These are phyloP conservation scores for Turnera subulata DNA, from an alignment of 345 rosid species.

Conservation along the genomic window DNA sequence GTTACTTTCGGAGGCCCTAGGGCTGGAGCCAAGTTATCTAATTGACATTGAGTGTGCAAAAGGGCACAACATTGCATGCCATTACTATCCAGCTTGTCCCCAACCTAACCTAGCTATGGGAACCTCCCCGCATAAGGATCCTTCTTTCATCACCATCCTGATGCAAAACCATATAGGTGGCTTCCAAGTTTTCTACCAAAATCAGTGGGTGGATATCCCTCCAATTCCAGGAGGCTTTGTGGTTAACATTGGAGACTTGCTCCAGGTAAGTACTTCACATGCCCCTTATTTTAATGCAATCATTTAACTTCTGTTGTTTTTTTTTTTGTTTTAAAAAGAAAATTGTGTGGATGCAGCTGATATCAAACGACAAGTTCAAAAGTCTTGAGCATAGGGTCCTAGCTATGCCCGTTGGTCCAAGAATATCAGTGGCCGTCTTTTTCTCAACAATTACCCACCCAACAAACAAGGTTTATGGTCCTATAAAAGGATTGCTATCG, in stretches of 20 bases:
- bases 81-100: conserved; percentile 34
- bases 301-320: too few relatives aligned
- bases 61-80: conserved; percentile 19
- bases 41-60: conserved; percentile 15
- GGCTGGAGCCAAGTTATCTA: conserved; percentile 18
- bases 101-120: conserved; percentile 25
- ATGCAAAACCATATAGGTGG: conserved; percentile 15
- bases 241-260: conserved; percentile 22
- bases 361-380: conserved; percentile 18
- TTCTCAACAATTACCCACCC: conserved; percentile 10
- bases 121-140: conserved; percentile 14
- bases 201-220: conserved; percentile 22
- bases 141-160: conserved; percentile 19
- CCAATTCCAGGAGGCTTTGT: conserved; percentile 10
- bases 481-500: conserved; percentile 16
- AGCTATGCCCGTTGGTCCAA: conserved; percentile 18
- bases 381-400: conserved; percentile 25
- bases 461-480: conserved; percentile 14
- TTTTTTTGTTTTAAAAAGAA: too few relatives aligned
- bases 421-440: conserved; percentile 23
- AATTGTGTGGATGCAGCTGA: conserved; percentile 22
- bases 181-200: conserved; percentile 21
- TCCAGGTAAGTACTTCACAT: conserved; percentile 12
- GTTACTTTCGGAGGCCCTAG: conserved; percentile 25
- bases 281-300: neutral